Base-by-base conservation (phyloP, 139 green algal genomes). In the Volvox africanus region DNA sequence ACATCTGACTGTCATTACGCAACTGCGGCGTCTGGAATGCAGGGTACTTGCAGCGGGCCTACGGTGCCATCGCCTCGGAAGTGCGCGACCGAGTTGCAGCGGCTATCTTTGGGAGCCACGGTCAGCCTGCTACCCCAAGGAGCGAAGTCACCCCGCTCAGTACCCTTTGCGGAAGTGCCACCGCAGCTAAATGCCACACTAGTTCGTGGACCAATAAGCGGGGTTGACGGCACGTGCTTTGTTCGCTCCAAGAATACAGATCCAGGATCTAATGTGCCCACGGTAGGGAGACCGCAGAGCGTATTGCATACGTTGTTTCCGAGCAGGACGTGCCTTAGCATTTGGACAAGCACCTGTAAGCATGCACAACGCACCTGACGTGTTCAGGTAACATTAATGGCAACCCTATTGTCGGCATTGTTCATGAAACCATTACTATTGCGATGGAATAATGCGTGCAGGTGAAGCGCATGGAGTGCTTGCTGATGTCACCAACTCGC, bases 401-500 rank as follows among this genome's bases (percentile, higher is more conserved):
- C 44, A 55, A 55, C 44, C 44, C 44, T 55, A 55, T 14, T 55
- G 5, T 55, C 5, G 5, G 44, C 44, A 55, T 55, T 9, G 9
- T 55, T 55, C 5, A 9, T 55, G n/a, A n/a, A n/a, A 55, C 44
- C 5, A 5, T 55, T 55, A 55, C 5, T 55, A 55, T 55, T 55
- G 44, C 44, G 44, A 55, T 55, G 44, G 5, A 14, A 55, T 55
- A 55, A 55, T 55, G 44, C 32, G 22, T 84, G 33, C 84, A 89
- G 84, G 84, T 89, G 9, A 82, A 71, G 37, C 36, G 33, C 17
- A 32, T 89, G 84, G 84, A 89, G 68, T 71, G 37, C 69, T 20
- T 89, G 2, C 84, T 89, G 62, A 89, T 89, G 84, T 89, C 84
- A 20, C 84, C 84, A 9, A 89, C 84, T 1, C 84, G 84, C 26